These are phyloP conservation scores for Pythium monospermum DNA, from an alignment of 352 stramenopile species.

Conservation along the genomic window DNA sequence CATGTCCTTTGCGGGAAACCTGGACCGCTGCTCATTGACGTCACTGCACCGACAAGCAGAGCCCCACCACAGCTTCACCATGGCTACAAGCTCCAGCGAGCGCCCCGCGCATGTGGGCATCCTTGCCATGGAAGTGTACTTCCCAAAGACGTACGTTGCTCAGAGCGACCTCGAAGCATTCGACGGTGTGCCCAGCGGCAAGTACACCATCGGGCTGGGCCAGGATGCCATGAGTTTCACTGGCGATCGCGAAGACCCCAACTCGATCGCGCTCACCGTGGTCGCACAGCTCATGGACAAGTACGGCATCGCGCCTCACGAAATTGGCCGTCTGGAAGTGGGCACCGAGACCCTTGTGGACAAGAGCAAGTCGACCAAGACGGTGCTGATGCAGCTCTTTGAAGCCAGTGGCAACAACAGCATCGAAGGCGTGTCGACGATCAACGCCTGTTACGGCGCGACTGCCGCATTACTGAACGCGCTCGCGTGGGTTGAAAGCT, in stretches of 20 bases:
- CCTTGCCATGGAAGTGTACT: conserved; percentile 96
- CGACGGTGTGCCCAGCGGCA: conserved; percentile 72
- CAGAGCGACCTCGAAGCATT: conserved; percentile 94
- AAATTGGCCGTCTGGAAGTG: conserved; percentile 94
- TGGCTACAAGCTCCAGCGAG: conserved; percentile 4
- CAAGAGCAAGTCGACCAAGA: conserved; percentile 86
- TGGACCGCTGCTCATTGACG: neutral
- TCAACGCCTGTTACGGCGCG: conserved; percentile 98
- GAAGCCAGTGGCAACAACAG: conserved; percentile 43
- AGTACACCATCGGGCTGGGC: conserved; percentile 65
- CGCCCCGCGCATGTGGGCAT: conserved; percentile 90
- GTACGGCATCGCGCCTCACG: conserved; percentile 39
- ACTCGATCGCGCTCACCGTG: conserved; percentile 59
- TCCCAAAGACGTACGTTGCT: conserved; percentile 90
- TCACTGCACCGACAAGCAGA: neutral
- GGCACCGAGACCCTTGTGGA: conserved; percentile 95
- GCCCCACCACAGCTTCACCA: neutral
- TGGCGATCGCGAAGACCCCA: conserved; percentile 68
- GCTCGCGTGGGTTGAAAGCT: conserved; percentile 93
- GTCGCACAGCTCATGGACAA: conserved; percentile 52
- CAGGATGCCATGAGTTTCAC: conserved; percentile 63
- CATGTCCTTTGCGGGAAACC: too few species aligned
- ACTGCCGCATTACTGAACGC: conserved; percentile 97
- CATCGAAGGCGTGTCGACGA: conserved; percentile 86
- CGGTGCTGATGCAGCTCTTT: conserved; percentile 75